Percentiles rank a stretch among this genome's conserved stretches.
These are phyloP conservation scores for Penicillium griseofulvum DNA, from an alignment of 2,329 filamentous ascomycete species.

Conservation along the genomic window DNA sequence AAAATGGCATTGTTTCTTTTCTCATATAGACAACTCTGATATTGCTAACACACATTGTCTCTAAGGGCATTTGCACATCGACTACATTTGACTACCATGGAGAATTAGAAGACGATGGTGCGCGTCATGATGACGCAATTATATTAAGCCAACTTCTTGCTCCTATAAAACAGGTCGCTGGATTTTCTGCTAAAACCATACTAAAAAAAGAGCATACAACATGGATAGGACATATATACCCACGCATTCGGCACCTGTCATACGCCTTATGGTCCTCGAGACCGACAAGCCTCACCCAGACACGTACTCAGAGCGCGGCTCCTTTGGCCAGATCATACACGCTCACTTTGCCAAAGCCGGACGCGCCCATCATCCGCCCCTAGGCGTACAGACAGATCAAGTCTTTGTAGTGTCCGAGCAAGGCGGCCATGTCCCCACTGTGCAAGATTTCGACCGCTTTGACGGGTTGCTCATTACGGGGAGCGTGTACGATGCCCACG, in stretches of 20 bases:
- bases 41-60: too few relatives aligned
- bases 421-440: slow-evolving; percentile 48
- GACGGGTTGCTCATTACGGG: slow-evolving; percentile 49
- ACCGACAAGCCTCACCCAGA: slow-evolving; percentile 57
- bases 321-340: slow-evolving; percentile 56
- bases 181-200: background rate
- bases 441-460: slow-evolving; percentile 48
- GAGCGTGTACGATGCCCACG: slow-evolving; percentile 50
- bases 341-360: slow-evolving; percentile 53
- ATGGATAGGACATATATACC: slow-evolving; percentile 20
- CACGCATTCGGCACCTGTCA: slow-evolving; percentile 14
- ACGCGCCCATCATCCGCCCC: slow-evolving; percentile 51
- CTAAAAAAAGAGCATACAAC: background rate
- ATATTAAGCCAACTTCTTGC: too few relatives aligned
- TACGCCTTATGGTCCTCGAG: slow-evolving; percentile 56
- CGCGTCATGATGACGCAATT: too few relatives aligned
- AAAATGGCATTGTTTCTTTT: too few relatives aligned
- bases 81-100: too few relatives aligned
- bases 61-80: too few relatives aligned
- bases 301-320: slow-evolving; percentile 50
- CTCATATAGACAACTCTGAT: too few relatives aligned
- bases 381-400: slow-evolving; percentile 56
- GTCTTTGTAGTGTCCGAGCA: slow-evolving; percentile 54
- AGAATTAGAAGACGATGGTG: too few relatives aligned
- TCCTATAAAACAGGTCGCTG: background rate